Base-by-base conservation (phyloP, 768 basidiomycete species). In the Tulasnella sp. region DNA sequence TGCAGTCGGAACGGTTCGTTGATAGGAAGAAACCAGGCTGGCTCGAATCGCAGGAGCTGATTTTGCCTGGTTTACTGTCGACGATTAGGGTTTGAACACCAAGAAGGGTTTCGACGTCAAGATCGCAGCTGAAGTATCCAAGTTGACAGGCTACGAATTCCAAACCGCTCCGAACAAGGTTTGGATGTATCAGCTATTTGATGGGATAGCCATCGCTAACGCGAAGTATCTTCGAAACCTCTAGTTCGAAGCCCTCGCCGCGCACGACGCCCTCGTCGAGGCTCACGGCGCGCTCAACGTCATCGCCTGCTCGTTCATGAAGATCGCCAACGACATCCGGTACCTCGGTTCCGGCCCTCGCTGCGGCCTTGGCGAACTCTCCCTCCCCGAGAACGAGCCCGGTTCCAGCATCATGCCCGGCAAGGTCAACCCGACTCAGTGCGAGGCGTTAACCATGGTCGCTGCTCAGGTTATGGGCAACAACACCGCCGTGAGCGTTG, bases 401-500 rank as follows among this genome's bases (percentile, higher is more conserved):
- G 98, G 98, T 70, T 96, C 95, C 82, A 97, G 95, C 78, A 99
- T 99, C 86, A 99, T 99, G 98, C 98, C 96, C 9, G 98, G 98
- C 79, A 99, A 99, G 86, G 98, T 99, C 79, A 99, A 99, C 86
- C 98, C 98, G 15, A 99, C 98, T 5, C 98, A 99, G 84, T 99
- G 98, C 81, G 98, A 99, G 85, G 98, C 98, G 10, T 85, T 99
- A 79, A 99, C 98, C 13, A 99, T 99, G 98, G 95, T 99, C 32
- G 94, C 95, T 57, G 96, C 97, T 0, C 98, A 99, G 84, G 97
- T 99, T 5, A 97, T 99, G 85, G 98, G 98, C 57, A 99, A 99
- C 86, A 93, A 99, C 84, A 96, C 95, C 15, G 85, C 92, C 69
- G 94, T 99, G 83, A 93, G 92, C 82, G 87, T 99, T 80, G 96